Conservation (phyloP, 768 basidiomycete genomes). For the Pleurotus platypus region DNA sequence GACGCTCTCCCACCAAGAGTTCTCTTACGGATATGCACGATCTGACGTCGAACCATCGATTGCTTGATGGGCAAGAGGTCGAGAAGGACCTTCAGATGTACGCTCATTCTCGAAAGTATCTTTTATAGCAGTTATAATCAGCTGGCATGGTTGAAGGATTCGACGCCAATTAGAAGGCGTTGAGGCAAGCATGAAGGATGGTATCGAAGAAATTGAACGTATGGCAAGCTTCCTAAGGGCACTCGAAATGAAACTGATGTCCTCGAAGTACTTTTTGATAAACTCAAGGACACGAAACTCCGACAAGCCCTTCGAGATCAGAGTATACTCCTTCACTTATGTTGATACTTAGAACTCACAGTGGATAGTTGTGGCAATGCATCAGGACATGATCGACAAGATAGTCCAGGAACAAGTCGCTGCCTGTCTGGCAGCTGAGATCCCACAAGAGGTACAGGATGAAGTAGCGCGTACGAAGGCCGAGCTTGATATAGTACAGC, state of each 20-base stretch:
- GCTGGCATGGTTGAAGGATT: constrained; percentile 27
- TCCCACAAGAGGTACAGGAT: constrained; percentile 45
- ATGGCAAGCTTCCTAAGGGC: constrained; percentile 4
- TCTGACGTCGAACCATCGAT: constrained; percentile 40
- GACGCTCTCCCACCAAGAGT: constrained; percentile 23
- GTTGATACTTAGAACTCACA: constrained; percentile 1
- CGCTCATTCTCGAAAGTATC: constrained; percentile 28
- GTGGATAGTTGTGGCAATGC: constrained; percentile 37
- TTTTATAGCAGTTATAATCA: not conserved
- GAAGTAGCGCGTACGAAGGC: constrained; percentile 40
- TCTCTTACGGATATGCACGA: constrained; percentile 41
- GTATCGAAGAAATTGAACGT: constrained; percentile 49
- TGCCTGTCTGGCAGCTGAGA: constrained; percentile 38
- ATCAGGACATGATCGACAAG: constrained; percentile 44
- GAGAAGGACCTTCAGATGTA: constrained; percentile 37
- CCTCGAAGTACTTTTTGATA: constrained; percentile 40
- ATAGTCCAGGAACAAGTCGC: constrained; percentile 50
- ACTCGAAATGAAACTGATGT: too few relatives aligned
- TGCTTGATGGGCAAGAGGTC: constrained; percentile 30
- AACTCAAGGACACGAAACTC: constrained; percentile 40
- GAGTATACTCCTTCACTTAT: constrained; percentile 27
- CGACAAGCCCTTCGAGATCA: constrained; percentile 40
- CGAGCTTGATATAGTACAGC: constrained; percentile 43
- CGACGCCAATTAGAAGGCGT: constrained; percentile 39
- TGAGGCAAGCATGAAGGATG: constrained; percentile 38